These are phyloP conservation scores for Auriscalpium orientale DNA, from an alignment of 768 basidiomycete genomes.

Conservation along the genomic window DNA sequence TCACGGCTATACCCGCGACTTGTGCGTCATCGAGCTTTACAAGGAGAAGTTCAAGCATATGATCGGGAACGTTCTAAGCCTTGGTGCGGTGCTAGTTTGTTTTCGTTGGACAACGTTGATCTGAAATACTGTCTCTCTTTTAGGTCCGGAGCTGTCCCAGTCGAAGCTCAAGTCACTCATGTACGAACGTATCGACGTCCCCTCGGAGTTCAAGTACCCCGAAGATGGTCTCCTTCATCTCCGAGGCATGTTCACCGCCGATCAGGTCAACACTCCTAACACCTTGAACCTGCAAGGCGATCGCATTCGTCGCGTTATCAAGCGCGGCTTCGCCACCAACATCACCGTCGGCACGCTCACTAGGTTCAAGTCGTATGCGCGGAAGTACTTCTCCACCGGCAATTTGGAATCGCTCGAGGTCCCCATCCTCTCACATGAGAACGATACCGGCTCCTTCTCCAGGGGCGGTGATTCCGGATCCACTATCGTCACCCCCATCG, in stretches of 20 bases:
- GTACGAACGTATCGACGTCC: conserved; percentile 15
- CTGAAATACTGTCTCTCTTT: conserved; percentile 9
- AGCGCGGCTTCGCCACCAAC: conserved; percentile 17
- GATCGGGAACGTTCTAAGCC: conserved; percentile 19
- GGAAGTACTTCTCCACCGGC: conserved; percentile 16
- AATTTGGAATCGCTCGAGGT: conserved; percentile 17
- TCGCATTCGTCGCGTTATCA: conserved; percentile 17
- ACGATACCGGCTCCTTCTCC: conserved; percentile 18
- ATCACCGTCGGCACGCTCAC: conserved; percentile 18
- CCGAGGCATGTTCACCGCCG: conserved; percentile 17
- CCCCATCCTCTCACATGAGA: conserved; percentile 16
- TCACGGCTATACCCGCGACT: conserved; percentile 17
- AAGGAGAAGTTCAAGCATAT: conserved; percentile 19
- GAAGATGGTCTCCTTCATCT: conserved; percentile 17
- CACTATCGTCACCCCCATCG: conserved; percentile 14
- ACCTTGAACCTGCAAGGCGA: conserved; percentile 17
- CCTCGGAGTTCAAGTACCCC: conserved; percentile 22
- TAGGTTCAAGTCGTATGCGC: conserved; percentile 15
- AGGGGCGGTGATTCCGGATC: conserved; percentile 20
- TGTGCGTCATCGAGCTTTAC: conserved; percentile 23
- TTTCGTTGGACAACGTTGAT: conserved; percentile 9
- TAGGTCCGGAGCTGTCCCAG: conserved; percentile 13
- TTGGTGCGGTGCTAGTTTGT: conserved; percentile 17
- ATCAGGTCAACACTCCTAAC: conserved; percentile 17
- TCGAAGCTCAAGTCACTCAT: conserved; percentile 12